Percentiles rank a stretch among this genome's conserved stretches.
These are phyloP conservation scores for Euphorbia schlechtendalii DNA, from an alignment of 441 rosid genomes.

Conservation along the genomic window DNA sequence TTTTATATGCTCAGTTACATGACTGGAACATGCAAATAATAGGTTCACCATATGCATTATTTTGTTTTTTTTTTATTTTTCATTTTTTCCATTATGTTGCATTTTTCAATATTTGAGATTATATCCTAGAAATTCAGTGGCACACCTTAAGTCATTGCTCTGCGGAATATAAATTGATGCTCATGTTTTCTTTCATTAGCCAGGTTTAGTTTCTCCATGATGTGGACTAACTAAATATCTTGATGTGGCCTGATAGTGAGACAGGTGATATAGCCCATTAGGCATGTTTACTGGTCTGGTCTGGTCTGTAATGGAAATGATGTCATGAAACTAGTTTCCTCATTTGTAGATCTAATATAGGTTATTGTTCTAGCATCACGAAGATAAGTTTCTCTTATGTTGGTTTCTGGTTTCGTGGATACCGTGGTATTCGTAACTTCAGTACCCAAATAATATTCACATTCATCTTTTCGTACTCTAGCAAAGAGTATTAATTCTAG, in stretches of 20 bases:
- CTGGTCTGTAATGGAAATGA: not conserved
- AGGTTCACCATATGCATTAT: not conserved
- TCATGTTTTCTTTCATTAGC: not conserved
- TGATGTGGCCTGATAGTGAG: not conserved
- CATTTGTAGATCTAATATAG: not conserved
- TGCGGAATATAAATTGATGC: not conserved
- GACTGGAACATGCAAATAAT: not conserved
- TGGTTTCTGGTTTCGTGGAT: not conserved
- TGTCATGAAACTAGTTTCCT: not conserved
- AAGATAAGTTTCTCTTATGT: not conserved
- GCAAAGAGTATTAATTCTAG: not conserved
- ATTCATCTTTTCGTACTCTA: not conserved
- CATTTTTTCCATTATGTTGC: not conserved
- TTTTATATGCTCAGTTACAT: not conserved
- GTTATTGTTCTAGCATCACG: not conserved
- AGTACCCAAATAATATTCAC: not conserved
- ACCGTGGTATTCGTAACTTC: not conserved
- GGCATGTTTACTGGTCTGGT: not conserved
- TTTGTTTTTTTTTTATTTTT: not conserved
- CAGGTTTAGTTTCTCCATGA: not conserved
- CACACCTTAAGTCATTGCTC: not conserved
- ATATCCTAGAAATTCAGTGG: not conserved
- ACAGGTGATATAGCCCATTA: constrained; percentile 3
- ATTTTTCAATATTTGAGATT: not conserved
- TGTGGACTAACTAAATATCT: not conserved